Percentiles rank a stretch among this genome's conserved stretches.
These are phyloP conservation scores for Salicornia ramosissima DNA, from an alignment of 148 eudicot genomes.

Conservation along the genomic window DNA sequence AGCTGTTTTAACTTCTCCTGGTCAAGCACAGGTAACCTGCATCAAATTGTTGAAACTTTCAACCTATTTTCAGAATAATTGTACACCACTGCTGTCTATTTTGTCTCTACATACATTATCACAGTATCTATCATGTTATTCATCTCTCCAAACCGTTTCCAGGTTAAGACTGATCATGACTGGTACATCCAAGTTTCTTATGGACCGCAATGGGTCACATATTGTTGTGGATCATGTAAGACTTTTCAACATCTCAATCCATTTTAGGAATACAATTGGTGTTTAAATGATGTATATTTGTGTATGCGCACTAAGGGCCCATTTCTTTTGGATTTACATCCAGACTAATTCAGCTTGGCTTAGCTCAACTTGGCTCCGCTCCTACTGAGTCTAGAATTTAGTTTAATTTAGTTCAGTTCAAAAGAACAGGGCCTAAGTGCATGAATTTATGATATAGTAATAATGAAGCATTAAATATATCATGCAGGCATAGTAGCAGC, in stretches of 20 bases:
- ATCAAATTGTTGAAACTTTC: neutral
- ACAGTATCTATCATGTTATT: neutral
- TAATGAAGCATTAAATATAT: neutral
- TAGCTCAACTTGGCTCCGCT: no score
- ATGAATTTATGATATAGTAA: no score
- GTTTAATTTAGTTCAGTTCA: no score
- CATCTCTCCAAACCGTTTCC: neutral
- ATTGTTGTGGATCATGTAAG: constrained; percentile 38
- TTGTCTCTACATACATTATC: neutral
- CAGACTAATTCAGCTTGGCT: no score
- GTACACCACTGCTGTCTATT: neutral
- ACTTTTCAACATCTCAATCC: neutral
- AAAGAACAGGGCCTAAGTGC: no score
- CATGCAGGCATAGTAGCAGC: constrained; percentile 36
- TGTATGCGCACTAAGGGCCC: neutral
- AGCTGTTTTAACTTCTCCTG: constrained; percentile 44
- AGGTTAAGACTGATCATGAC: constrained; percentile 30
- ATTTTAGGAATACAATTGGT: neutral
- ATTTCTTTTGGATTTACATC: no score
- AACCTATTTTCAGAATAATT: neutral
- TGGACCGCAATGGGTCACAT: constrained; percentile 52
- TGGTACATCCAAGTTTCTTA: constrained; percentile 43
- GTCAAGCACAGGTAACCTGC: constrained; percentile 34
- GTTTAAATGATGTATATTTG: no score
- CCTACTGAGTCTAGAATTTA: no score